These are phyloP conservation scores for Symbiodinium pilosum DNA, from an alignment of 73 alveolate genomes.

Conservation along the genomic window DNA sequence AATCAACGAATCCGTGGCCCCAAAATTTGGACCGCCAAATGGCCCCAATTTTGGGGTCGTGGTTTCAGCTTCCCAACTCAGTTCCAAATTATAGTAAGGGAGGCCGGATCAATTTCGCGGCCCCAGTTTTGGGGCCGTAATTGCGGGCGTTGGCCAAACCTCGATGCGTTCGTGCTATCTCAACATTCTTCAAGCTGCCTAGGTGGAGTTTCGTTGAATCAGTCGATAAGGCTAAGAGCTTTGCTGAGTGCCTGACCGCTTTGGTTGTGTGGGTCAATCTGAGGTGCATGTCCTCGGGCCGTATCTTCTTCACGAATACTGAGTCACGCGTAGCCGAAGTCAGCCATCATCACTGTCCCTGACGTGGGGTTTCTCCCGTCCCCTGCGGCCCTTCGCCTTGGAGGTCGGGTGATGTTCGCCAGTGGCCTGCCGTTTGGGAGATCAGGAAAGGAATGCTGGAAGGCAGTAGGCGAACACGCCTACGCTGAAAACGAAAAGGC, in stretches of 20 bases:
- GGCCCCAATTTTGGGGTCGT: no score
- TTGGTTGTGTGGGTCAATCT: neutral
- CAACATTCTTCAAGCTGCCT: neutral
- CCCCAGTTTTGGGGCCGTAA: neutral
- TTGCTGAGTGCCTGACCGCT: neutral
- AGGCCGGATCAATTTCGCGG: no score
- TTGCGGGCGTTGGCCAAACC: neutral
- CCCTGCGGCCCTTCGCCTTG: neutral
- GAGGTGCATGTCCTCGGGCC: neutral
- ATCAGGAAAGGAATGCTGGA: neutral
- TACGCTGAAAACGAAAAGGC: neutral
- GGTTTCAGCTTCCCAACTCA: no score
- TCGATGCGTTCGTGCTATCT: neutral
- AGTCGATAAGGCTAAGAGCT: neutral
- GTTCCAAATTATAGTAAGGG: no score
- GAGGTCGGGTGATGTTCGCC: neutral
- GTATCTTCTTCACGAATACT: neutral
- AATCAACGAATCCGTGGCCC: no score
- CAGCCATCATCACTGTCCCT: neutral
- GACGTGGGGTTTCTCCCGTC: neutral
- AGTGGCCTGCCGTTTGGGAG: neutral
- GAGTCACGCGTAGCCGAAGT: neutral
- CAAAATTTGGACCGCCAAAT: no score
- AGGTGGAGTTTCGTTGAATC: neutral
- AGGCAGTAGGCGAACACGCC: neutral